Conservation (phyloP, 768 basidiomycete species). For the Boletus fagicola region DNA sequence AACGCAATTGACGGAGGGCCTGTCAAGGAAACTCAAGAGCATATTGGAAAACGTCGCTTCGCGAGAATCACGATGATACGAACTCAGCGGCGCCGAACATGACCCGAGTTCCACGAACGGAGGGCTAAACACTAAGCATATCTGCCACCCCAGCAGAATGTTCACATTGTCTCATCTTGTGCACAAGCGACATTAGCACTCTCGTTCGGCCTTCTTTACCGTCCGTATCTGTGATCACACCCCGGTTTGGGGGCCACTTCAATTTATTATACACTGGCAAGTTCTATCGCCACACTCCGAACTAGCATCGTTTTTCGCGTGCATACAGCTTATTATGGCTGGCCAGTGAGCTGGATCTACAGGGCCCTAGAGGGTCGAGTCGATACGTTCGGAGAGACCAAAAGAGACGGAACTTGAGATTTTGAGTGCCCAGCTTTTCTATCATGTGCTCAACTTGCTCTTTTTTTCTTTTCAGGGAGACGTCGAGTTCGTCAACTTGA, state of each 20-base stretch:
- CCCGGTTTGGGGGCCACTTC: neutral
- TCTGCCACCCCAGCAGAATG: neutral
- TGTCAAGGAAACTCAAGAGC: constrained; percentile 47
- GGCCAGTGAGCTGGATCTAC: neutral
- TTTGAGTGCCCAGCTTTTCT: neutral
- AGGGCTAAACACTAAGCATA: neutral
- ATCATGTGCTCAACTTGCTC: no score
- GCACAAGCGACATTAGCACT: neutral
- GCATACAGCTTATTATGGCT: neutral
- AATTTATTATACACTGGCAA: neutral
- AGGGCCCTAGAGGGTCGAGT: neutral
- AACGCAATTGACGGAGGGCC: constrained; percentile 63
- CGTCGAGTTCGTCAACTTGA: neutral
- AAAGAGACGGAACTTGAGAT: neutral
- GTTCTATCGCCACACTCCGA: neutral
- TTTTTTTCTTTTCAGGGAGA: neutral
- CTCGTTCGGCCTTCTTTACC: neutral
- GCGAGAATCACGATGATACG: constrained; percentile 29
- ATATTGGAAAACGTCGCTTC: constrained; percentile 36
- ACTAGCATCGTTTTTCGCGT: neutral
- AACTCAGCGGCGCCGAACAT: no score
- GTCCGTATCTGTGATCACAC: no score
- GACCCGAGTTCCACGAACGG: neutral
- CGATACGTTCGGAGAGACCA: neutral
- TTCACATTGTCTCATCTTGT: neutral